Base-by-base conservation (phyloP, 2,329 filamentous ascomycete genomes). In the Sarocladium kiliense region DNA sequence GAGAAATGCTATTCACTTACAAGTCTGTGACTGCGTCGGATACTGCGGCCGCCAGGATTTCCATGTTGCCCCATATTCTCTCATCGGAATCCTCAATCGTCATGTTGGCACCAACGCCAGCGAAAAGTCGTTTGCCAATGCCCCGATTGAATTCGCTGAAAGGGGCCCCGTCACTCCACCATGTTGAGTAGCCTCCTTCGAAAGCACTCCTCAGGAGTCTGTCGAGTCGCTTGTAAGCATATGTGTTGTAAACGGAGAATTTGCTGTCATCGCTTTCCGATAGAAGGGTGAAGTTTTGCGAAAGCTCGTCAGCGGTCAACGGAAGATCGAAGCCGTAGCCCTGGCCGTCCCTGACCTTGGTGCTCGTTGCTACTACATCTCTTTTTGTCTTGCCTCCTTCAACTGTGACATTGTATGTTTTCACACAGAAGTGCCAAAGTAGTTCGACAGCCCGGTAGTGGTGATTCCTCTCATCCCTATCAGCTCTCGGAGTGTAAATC, bases 391-490 rank as follows among this genome's bases (percentile, higher is more conserved):
- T 37, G 9, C 32, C 57, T n/a, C 18, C 39, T 32, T 27, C 50
- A 3, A 60, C 41, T 1, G 55, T 54, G 10, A 60, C 51, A 16
- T 57, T 55, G 25, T 58, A 61, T 6, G 53, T 56, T 23, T 58
- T 56, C n/a, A 59, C 54, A 47, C 58, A 58, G n/a, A 57, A 53
- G 18, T 59, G 55, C 19, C 57, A 56, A 5, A 59, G 44, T 1
- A 56, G 30, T 25, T 61, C 58, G 6, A 37, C 27, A n/a, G 59
- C 59, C 16, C 55, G 54, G n/a, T 54, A 42, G 7, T 47, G 37
- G 25, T 44, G 39, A 16, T 30, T 21, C 18, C 32, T 36, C 18
- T 45, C 42, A 9, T 36, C 18, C 12, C 12, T 47, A 32, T 53
- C 23, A 3, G 32, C 26, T 19, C 53, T 47, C 3, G 23, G 32